phyloP scores from a whole-genome alignment of 768 basidiomycete genomes.

The Tephrocybe sp. region DNA sequence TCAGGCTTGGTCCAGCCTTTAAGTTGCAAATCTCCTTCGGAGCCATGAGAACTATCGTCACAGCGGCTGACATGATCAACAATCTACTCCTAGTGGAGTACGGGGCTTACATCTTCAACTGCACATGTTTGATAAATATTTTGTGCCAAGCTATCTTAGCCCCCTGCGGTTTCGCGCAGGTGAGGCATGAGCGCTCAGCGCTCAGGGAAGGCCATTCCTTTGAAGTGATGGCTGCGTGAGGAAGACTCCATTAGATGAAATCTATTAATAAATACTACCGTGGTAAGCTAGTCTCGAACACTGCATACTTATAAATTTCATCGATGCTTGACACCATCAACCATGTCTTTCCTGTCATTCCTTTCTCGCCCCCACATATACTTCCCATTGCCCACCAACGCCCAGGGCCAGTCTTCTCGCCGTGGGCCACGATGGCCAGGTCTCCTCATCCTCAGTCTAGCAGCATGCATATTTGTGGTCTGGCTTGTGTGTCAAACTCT shows the following conservation, averaged over 20 bases:
- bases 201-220: too few relatives aligned
- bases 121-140: too few relatives aligned
- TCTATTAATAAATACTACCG: background rate
- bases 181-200: too few relatives aligned
- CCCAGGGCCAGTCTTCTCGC: background rate
- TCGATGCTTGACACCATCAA: background rate
- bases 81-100: too few relatives aligned
- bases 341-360: background rate
- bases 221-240: background rate
- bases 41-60: too few relatives aligned
- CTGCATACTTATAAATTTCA: background rate
- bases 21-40: too few relatives aligned
- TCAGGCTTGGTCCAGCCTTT: too few relatives aligned
- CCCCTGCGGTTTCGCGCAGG: too few relatives aligned
- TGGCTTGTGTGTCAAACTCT: conserved; percentile 1
- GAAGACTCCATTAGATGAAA: background rate
- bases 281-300: too few relatives aligned
- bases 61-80: too few relatives aligned
- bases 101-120: too few relatives aligned
- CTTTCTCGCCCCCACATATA: conserved; percentile 1
- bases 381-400: background rate
- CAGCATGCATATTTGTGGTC: background rate
- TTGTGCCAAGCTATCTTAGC: too few relatives aligned
- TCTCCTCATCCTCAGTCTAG: background rate
- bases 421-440: conserved; percentile 6